Evolutionary conservation across 345 rosid species (phyloP).

Genomic region (Hibiscus trionum): DNA sequence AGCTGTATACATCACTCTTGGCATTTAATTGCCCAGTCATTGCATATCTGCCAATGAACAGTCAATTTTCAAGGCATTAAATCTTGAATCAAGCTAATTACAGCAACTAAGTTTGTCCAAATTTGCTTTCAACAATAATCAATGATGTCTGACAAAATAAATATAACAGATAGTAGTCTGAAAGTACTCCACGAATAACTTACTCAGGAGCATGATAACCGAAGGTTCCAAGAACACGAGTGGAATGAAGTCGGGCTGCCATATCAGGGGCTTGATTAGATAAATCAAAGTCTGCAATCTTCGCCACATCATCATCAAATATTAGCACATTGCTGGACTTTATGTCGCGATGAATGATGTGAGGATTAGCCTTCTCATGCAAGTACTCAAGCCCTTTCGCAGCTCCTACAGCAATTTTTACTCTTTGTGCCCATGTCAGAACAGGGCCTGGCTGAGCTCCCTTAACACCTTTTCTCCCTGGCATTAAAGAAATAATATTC

Average conservation of each 20-base stretch:
- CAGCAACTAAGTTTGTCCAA: background rate
- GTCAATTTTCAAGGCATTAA: background rate
- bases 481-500: constrained; percentile 12
- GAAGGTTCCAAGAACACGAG: constrained; percentile 82
- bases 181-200: constrained; percentile 13
- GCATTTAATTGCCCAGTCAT: constrained; percentile 96
- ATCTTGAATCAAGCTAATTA: background rate
- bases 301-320: constrained; percentile 69
- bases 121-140: background rate
- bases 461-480: constrained; percentile 80
- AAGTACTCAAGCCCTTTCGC: constrained; percentile 77
- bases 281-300: constrained; percentile 79
- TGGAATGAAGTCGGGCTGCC: constrained; percentile 86
- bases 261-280: constrained; percentile 86
- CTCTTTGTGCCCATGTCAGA: constrained; percentile 69
- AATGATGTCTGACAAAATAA: background rate
- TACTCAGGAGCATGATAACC: constrained; percentile 93
- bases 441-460: constrained; percentile 83
- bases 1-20: constrained; percentile 90
- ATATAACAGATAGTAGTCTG: background rate
- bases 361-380: constrained; percentile 63
- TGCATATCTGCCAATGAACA: constrained; percentile 57
- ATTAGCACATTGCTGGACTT: constrained; percentile 79
- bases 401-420: constrained; percentile 80
- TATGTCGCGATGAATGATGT: constrained; percentile 65